phyloP scores from a whole-genome alignment of 2,329 filamentous ascomycete species.

The Trichoderma endophyticum region DNA sequence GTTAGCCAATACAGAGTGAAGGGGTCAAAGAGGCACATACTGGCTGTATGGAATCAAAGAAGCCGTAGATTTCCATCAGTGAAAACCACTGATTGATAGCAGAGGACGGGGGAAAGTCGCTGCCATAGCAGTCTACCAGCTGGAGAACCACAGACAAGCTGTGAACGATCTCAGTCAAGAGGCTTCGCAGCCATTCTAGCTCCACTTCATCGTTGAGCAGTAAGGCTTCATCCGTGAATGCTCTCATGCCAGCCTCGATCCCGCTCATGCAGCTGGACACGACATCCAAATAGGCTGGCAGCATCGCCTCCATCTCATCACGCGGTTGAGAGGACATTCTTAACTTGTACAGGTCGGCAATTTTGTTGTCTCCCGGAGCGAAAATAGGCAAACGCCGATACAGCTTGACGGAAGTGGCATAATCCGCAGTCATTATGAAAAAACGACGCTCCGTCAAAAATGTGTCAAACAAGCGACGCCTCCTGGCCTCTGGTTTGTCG shows the following conservation, averaged over 20 bases:
- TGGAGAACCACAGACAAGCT: slow-evolving; percentile 71
- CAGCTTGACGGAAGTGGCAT: slow-evolving; percentile 47
- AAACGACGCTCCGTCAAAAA: slow-evolving; percentile 71
- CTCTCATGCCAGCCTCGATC: slow-evolving; percentile 47
- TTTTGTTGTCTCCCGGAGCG: slow-evolving; percentile 25
- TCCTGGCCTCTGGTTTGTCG: slow-evolving; percentile 59
- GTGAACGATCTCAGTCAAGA: slow-evolving; percentile 69
- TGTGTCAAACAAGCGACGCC: slow-evolving; percentile 64
- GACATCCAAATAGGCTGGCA: slow-evolving; percentile 48
- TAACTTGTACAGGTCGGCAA: slow-evolving; percentile 33
- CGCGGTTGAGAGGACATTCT: slow-evolving; percentile 26
- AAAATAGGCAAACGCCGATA: slow-evolving; percentile 40
- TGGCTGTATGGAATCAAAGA: slow-evolving; percentile 61
- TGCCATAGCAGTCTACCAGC: slow-evolving; percentile 58
- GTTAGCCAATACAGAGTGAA: slow-evolving; percentile 22
- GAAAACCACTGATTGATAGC: slow-evolving; percentile 69
- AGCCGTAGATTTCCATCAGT: slow-evolving; percentile 65
- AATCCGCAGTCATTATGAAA: slow-evolving; percentile 62
- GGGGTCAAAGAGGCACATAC: slow-evolving; percentile 24
- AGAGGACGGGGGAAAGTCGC: slow-evolving; percentile 54
- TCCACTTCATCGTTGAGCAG: slow-evolving; percentile 52
- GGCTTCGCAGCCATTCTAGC: slow-evolving; percentile 58
- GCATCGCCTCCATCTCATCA: slow-evolving; percentile 43
- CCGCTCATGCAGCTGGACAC: slow-evolving; percentile 48
- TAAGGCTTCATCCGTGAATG: slow-evolving; percentile 49